Base-by-base conservation (phyloP, 225 moss, liverwort and hornwort species). In the Antitrichia curtipendula region DNA sequence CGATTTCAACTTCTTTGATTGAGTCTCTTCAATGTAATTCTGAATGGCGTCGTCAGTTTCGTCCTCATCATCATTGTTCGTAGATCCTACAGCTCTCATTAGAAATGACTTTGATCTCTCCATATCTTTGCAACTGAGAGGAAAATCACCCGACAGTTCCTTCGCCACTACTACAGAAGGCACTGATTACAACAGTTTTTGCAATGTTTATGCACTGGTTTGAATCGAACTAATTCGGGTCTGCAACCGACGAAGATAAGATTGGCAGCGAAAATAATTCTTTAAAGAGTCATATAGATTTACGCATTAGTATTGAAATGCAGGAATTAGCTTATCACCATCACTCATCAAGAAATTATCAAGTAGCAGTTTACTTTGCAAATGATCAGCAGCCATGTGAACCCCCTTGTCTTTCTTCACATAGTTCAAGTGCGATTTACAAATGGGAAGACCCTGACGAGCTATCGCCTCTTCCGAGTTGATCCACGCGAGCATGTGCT, bases 401-500 rank as follows among this genome's bases (percentile, higher is more conserved):
- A 52, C 52, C 24, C 61, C 88, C 25, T 36, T 60, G 31, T 47
- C 81, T 49, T 74, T 24, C 40, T 74, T 85, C 82, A 61, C 14
- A 32, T 75, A 43, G 27, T 77, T 71, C n/a, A 56, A 63, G 7
- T 31, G 63, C 47, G 72, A 56, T 25, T 84, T 50, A 60, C 34
- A 43, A 40, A 58, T 60, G 58, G 78, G 34, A 75, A 89, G 64
- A 65, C 82, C 71, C 62, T 83, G 91, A 52, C 87, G 87, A 49
- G 91, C 91, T 7, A 83, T 54, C 9, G 88, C 89, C 65, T 92
- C 86, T 75, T 93, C 92, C 85, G 92, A 74, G 78, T 95, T 87
- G 76, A 91, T 87, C 71, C 95, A 88, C 22, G 92, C 91, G 32
- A 92, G 87, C 91, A 94, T 91, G 74, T 95, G 95, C 91, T 84